Percentiles rank a stretch among this genome's conserved stretches.
Conservation (phyloP, 768 basidiomycete genomes). For the Mycena galericulata region DNA sequence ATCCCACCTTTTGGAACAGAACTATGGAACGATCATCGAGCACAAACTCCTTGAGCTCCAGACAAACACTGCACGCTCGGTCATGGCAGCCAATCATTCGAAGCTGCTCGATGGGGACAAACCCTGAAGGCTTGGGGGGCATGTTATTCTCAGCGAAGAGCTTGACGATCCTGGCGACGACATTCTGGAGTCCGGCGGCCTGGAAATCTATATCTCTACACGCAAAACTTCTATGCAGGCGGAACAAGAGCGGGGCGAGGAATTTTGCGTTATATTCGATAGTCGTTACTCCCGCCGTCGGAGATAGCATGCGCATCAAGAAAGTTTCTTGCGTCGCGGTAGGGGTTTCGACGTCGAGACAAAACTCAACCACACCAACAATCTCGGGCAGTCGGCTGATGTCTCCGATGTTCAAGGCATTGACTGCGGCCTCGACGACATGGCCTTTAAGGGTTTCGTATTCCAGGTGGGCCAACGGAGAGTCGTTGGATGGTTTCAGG, state of each 20-base stretch:
- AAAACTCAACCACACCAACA: constrained; percentile 10
- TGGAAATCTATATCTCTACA: not conserved
- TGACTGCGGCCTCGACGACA: not conserved
- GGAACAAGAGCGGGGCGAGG: constrained; percentile 4
- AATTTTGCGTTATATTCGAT: not conserved
- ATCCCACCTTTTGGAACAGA: not conserved
- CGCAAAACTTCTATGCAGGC: not conserved
- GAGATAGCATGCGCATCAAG: not conserved
- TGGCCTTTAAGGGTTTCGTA: not conserved
- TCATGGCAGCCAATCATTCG: not conserved
- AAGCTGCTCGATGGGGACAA: not conserved
- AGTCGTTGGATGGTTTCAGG: not conserved
- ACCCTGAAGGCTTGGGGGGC: not conserved
- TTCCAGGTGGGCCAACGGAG: not conserved
- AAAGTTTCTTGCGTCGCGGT: constrained; percentile 1
- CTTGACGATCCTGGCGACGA: not conserved
- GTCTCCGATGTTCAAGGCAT: not conserved
- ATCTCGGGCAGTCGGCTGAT: not conserved
- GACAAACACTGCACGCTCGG: not conserved
- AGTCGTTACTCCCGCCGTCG: not conserved
- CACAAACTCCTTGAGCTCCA: not conserved
- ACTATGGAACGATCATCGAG: not conserved
- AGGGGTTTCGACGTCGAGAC: constrained; percentile 8
- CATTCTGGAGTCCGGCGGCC: not conserved
- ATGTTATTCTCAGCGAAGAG: not conserved